Evolutionary conservation across 176 grass and related monocot species (phyloP).

Genomic region (Themeda triandra): DNA sequence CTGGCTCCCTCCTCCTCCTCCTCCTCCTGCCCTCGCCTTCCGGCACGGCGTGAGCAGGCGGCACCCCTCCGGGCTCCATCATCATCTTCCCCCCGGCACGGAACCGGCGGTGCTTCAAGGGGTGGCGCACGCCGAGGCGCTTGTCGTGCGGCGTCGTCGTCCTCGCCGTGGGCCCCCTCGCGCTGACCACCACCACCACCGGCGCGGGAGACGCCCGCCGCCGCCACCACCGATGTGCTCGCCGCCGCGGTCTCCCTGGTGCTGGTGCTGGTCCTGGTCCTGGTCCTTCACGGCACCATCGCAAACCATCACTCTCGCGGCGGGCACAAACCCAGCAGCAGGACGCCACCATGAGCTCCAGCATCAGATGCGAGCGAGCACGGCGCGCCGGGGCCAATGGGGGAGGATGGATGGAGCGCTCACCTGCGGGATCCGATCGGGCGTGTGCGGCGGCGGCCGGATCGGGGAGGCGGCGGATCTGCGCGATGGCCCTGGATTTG

Average conservation of each 20-base stretch:
- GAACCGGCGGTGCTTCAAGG: conserved; percentile 58
- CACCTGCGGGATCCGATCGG: conserved; percentile 51
- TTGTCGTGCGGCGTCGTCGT: conserved; percentile 31
- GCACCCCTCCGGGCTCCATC: conserved; percentile 45
- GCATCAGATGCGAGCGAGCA: neutral
- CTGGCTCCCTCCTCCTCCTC: neutral
- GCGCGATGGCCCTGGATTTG: conserved; percentile 9
- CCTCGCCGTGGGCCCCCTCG: neutral
- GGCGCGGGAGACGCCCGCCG: neutral
- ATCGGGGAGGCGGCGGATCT: conserved; percentile 21
- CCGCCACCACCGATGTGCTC: neutral
- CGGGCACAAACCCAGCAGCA: conserved; percentile 16
- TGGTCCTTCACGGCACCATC: conserved; percentile 72
- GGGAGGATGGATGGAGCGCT: neutral
- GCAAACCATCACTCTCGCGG: conserved; percentile 67
- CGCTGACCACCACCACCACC: neutral
- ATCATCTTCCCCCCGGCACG: conserved; percentile 50
- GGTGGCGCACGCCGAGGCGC: conserved; percentile 59
- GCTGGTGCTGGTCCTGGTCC: conserved; percentile 35
- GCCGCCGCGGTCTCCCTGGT: conserved; percentile 27
- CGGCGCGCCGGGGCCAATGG: conserved; percentile 2
- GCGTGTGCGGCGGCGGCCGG: conserved; percentile 19
- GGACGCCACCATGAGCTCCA: neutral
- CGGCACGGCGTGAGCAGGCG: neutral
- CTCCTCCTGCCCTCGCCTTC: neutral